These are phyloP conservation scores for Sphaerulina populicola DNA, from an alignment of 2,329 filamentous ascomycete species.

Conservation along the genomic window DNA sequence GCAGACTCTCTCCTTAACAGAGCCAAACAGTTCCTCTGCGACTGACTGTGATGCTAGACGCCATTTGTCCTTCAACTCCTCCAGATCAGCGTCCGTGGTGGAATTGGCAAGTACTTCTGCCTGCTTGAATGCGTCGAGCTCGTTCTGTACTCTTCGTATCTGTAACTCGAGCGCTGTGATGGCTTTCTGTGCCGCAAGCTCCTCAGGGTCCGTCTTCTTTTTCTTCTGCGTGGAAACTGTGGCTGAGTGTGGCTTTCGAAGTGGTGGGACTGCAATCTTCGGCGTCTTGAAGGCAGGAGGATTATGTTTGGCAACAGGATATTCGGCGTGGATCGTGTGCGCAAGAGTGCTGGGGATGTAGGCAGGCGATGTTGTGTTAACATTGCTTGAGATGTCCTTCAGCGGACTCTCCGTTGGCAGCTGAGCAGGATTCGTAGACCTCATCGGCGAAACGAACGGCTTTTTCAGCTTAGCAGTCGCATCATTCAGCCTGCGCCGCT, in stretches of 20 bases:
- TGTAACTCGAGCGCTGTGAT: slow-evolving; percentile 26
- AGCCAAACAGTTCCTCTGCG: slow-evolving; percentile 59
- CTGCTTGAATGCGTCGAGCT: slow-evolving; percentile 47
- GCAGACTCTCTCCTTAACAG: slow-evolving; percentile 52
- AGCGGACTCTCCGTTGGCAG: slow-evolving; percentile 14
- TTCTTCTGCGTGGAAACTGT: slow-evolving; percentile 16
- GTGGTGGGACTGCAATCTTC: slow-evolving; percentile 19
- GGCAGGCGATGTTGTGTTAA: slow-evolving; percentile 9
- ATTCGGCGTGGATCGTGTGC: slow-evolving; percentile 21
- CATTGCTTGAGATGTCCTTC: slow-evolving; percentile 13
- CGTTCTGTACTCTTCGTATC: slow-evolving; percentile 37
- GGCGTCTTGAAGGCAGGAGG: not conserved
- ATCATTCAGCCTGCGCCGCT: slow-evolving; percentile 56
- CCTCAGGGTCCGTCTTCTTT: slow-evolving; percentile 22
- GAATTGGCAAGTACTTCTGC: slow-evolving; percentile 45
- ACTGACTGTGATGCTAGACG: slow-evolving; percentile 51
- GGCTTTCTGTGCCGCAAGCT: slow-evolving; percentile 22
- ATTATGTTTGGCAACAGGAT: not conserved
- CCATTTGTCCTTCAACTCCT: slow-evolving; percentile 53
- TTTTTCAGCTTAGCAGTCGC: slow-evolving; percentile 54
- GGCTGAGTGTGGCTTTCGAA: slow-evolving; percentile 34
- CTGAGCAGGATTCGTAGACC: slow-evolving; percentile 34
- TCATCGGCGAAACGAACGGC: slow-evolving; percentile 65
- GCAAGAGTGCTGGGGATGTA: slow-evolving; percentile 29
- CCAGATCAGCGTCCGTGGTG: slow-evolving; percentile 47